Conservation (phyloP, 352 stramenopile species). For the Globisporangium canariense region DNA sequence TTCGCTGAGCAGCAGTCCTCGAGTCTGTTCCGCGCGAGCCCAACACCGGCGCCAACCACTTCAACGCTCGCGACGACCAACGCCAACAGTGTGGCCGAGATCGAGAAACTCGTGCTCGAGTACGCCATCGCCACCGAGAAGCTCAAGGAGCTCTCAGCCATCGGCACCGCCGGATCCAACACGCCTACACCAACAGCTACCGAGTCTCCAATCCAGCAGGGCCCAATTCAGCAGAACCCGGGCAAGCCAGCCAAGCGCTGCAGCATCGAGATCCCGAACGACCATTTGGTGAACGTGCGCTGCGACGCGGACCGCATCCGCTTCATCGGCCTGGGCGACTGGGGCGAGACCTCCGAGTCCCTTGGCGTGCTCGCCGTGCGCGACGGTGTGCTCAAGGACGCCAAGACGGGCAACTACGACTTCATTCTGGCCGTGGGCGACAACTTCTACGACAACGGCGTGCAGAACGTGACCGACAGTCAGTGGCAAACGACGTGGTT, state of each 20-base stretch:
- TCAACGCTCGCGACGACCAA: neutral
- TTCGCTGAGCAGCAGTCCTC: neutral
- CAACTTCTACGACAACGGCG: conserved; percentile 45
- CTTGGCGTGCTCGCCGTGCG: conserved; percentile 28
- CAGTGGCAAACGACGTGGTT: conserved; percentile 30
- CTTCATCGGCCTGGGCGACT: conserved; percentile 36
- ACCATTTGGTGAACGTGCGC: conserved; percentile 12
- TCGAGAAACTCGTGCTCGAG: conserved; percentile 4
- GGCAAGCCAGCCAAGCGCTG: conserved; percentile 10
- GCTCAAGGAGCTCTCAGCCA: neutral
- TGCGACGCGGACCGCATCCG: conserved; percentile 23
- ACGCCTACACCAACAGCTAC: neutral
- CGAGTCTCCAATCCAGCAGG: neutral
- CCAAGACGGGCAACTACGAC: conserved; percentile 25
- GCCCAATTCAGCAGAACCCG: neutral
- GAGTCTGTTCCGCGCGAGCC: neutral
- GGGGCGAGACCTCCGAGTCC: conserved; percentile 28
- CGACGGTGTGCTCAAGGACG: conserved; percentile 24
- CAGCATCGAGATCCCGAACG: conserved; percentile 10
- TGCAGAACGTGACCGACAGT: conserved; percentile 24
- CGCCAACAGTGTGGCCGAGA: neutral
- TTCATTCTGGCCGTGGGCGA: conserved; percentile 37
- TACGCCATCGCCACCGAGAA: conserved; percentile 1
- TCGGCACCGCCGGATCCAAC: neutral
- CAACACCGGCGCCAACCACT: too few relatives aligned